A percentile compares a stretch with the other conserved stretches of the same genome.
phyloP scores from a whole-genome alignment of 2,329 filamentous ascomycete genomes.

The Allantophomopsis lycopodina region DNA sequence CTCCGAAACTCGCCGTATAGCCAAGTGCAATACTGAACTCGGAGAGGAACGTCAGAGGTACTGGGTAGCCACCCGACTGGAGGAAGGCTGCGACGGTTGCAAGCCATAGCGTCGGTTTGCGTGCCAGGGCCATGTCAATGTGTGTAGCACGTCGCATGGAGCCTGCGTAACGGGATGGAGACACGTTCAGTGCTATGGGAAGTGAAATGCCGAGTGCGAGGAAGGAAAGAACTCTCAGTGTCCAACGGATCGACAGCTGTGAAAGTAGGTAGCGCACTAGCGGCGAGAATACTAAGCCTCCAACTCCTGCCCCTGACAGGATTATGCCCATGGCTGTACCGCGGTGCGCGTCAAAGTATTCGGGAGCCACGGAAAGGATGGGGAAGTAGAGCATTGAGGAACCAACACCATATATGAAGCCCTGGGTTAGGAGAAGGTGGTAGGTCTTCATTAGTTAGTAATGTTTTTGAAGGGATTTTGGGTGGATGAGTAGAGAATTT shows the following conservation, averaged over 20 bases:
- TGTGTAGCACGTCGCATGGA: not conserved
- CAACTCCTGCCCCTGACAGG: conserved; percentile 41
- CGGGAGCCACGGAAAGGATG: conserved; percentile 46
- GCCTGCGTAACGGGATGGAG: conserved; percentile 1
- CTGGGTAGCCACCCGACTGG: conserved; percentile 2
- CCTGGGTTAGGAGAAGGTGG: conserved; percentile 22
- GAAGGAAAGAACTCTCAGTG: conserved; percentile 1
- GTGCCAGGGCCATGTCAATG: not conserved
- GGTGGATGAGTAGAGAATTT: too few relatives aligned
- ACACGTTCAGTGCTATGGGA: not conserved
- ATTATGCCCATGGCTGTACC: conserved; percentile 46
- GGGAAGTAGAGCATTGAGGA: conserved; percentile 53
- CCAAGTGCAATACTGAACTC: conserved; percentile 1
- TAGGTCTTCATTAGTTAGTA: not conserved
- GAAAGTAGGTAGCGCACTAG: not conserved
- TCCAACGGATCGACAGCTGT: conserved; percentile 1
- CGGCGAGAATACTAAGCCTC: conserved; percentile 30
- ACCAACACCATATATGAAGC: conserved; percentile 37
- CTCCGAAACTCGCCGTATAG: conserved; percentile 2
- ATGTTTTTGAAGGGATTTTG: too few relatives aligned
- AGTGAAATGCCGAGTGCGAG: conserved; percentile 1
- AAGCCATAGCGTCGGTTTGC: not conserved
- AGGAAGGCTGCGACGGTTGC: conserved; percentile 2
- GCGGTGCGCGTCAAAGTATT: conserved; percentile 45
- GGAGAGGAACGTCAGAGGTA: conserved; percentile 3